These are phyloP conservation scores for Medicago ruthenica DNA, from an alignment of 306 rosid genomes.

Conservation along the genomic window DNA sequence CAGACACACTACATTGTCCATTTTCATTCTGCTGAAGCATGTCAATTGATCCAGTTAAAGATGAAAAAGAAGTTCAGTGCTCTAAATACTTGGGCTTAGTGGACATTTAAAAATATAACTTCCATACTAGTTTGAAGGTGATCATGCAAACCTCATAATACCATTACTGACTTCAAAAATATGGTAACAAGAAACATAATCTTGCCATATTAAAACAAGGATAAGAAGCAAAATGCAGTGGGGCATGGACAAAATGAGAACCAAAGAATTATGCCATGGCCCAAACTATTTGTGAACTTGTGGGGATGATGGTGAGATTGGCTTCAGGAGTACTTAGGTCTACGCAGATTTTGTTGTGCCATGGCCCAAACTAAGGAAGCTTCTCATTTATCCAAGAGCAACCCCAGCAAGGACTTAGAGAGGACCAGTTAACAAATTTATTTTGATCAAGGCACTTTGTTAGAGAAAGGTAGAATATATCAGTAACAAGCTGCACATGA, in stretches of 20 bases:
- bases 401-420: conserved; percentile 1
- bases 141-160: conserved; percentile 24
- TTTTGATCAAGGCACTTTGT: not conserved
- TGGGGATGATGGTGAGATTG: conserved; percentile 30
- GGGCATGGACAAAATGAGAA: conserved; percentile 13
- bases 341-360: not conserved
- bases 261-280: conserved; percentile 6
- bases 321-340: conserved; percentile 13
- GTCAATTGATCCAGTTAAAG: conserved; percentile 42
- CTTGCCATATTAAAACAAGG: conserved; percentile 25
- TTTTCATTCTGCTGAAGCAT: conserved; percentile 47
- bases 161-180: not conserved
- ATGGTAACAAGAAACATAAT: conserved; percentile 30
- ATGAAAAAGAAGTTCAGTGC: conserved; percentile 40
- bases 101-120: not conserved
- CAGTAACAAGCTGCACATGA: not conserved
- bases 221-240: conserved; percentile 32
- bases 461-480: conserved; percentile 2
- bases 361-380: conserved; percentile 12
- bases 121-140: conserved; percentile 9
- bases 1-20: conserved; percentile 47
- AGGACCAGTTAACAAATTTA: not conserved
- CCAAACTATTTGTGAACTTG: conserved; percentile 33
- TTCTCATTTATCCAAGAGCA: conserved; percentile 32
- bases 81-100: conserved; percentile 34